A percentile compares a stretch with the other conserved stretches of the same genome.
Evolutionary conservation across 2,329 filamentous ascomycete species (phyloP).

Genomic region (Pyrenophora tritici-repentis): DNA sequence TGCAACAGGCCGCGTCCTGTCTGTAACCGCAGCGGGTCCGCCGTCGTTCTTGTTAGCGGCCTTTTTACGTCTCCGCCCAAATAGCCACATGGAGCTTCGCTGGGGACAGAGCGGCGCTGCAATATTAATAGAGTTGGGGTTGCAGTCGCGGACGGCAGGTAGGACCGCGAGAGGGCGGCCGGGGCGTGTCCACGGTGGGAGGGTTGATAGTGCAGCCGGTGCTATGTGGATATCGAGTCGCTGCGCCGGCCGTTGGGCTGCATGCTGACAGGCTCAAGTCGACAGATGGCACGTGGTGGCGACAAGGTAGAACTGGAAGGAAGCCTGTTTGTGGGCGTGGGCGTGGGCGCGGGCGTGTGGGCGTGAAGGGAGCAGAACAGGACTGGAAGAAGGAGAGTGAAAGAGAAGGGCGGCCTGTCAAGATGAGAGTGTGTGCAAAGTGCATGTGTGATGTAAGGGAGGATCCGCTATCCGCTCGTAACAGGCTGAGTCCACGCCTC

Average conservation of each 20-base stretch:
- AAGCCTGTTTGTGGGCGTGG: neutral
- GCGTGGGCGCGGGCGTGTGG: neutral
- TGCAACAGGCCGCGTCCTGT: slow-evolving; percentile 50
- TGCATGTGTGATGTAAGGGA: slow-evolving; percentile 16
- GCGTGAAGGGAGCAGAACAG: neutral
- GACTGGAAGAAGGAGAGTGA: slow-evolving; percentile 5
- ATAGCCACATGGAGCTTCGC: slow-evolving; percentile 73
- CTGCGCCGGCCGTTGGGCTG: slow-evolving; percentile 24
- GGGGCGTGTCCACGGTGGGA: slow-evolving; percentile 14
- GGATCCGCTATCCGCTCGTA: slow-evolving; percentile 10
- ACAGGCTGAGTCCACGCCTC: slow-evolving; percentile 12
- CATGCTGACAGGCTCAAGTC: slow-evolving; percentile 19
- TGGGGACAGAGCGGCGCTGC: slow-evolving; percentile 9
- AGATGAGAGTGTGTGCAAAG: neutral
- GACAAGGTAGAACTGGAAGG: neutral
- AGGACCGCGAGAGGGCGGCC: slow-evolving; percentile 24
- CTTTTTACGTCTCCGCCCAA: slow-evolving; percentile 74
- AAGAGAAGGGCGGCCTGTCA: slow-evolving; percentile 7
- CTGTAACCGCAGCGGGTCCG: slow-evolving; percentile 55
- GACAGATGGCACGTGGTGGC: slow-evolving; percentile 12
- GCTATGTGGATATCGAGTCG: slow-evolving; percentile 25
- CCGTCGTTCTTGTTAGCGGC: slow-evolving; percentile 57
- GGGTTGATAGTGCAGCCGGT: slow-evolving; percentile 15
- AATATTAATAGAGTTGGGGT: neutral
- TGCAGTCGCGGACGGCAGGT: slow-evolving; percentile 12